Conservation (phyloP, 371 early-diverging fungal genomes). For the Syncephalis fuscata region DNA sequence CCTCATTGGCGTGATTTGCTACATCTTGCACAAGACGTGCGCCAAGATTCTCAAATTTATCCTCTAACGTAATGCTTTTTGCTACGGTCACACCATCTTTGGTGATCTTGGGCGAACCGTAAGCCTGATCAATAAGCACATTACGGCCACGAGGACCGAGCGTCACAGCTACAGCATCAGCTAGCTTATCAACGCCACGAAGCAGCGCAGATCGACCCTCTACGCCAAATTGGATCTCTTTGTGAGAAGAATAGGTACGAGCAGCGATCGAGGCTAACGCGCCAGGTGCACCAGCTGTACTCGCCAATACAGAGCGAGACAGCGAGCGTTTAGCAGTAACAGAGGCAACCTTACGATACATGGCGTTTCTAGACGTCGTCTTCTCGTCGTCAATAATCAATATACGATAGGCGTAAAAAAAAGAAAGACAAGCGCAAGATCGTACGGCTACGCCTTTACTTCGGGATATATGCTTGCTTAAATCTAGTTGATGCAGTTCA, state of each 20-base stretch:
- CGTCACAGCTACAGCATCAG: slow-evolving; percentile 95
- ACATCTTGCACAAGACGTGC: slow-evolving; percentile 97
- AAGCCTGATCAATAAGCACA: slow-evolving; percentile 94
- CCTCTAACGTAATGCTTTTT: slow-evolving; percentile 86
- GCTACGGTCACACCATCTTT: slow-evolving; percentile 99
- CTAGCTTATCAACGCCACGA: slow-evolving; percentile 87
- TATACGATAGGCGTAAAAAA: too few species aligned
- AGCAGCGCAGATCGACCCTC: slow-evolving; percentile 87
- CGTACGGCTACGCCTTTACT: too few species aligned
- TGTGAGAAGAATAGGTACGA: slow-evolving; percentile 76
- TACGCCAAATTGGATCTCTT: slow-evolving; percentile 90
- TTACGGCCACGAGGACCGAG: slow-evolving; percentile 97
- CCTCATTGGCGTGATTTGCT: slow-evolving; percentile 97
- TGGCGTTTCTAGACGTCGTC: too few species aligned
- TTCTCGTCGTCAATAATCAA: too few species aligned
- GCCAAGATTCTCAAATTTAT: slow-evolving; percentile 96
- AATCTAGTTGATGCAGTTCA: too few species aligned
- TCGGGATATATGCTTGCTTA: too few species aligned
- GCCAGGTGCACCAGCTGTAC: too few species aligned
- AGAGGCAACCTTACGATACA: too few species aligned
- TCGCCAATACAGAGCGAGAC: too few species aligned
- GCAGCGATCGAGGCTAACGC: neutral
- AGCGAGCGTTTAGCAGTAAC: too few species aligned
- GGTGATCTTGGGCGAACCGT: slow-evolving; percentile 96
- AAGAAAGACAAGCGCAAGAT: too few species aligned